Evolutionary conservation across 352 stramenopile genomes (phyloP), one percentile per base, ranked within the genome.

Genomic region (Phytophthora pinifolia): DNA sequence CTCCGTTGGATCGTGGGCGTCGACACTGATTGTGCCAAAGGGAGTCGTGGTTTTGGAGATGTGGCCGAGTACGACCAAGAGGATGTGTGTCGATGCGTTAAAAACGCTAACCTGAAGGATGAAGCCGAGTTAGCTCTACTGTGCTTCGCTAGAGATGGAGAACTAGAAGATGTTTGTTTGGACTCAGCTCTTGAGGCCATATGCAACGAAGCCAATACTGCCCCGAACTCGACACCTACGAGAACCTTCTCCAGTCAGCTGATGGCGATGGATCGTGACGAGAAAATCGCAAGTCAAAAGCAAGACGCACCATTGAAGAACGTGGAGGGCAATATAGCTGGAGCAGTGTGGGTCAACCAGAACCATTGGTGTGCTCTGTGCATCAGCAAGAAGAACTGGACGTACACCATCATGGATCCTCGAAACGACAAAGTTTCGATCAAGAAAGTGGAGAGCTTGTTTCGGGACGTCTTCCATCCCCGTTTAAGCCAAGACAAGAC

Each of bases 361-460:
- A 52, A 43, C 43, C 45, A 52, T 22, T 52, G 45, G 45, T 43
- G 32, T 13, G 45, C 45, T 5, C 12, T 52, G 9, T 39, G 44
- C 22, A 51, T 51, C 17, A 30, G 17, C 12, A 1, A 20, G 2
- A 12, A 13, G 9, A 33, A 33, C 9, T 32, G 20, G 39, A 46
- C 20, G 8, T 32, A 46, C 39, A 46, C 39, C 0, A 12, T 46
- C n/a, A 33, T 46, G 39, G 39, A 46, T 13, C 39, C 20, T 0
- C 33, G 20, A 46, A 46, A 46, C 5, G 20, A 18, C 22, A 12
- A 20, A 0, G 10, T 1, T 20, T 33, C 39, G 4, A 45, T 46
- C 31, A 3, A 6, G 10, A 18, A 13, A 10, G 39, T 46, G 3
- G 39, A 20, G 5, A 9, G 13, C 1, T 9, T 46, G 13, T 32